Evolutionary conservation across 371 early-diverging fungal species (phyloP).

Genomic region (Zychaea mexicana): DNA sequence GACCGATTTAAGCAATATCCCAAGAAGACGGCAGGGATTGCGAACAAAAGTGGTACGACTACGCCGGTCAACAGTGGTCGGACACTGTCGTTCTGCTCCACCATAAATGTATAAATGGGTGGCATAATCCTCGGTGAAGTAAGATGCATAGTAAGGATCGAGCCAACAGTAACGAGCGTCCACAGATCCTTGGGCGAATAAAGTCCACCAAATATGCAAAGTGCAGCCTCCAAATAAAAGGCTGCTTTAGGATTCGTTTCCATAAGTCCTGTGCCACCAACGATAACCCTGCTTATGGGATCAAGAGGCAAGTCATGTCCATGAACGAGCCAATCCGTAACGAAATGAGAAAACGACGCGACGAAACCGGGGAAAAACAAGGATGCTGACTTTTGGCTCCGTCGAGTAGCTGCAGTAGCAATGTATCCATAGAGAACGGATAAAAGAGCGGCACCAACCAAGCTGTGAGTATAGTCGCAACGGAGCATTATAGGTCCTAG

Average conservation of each 20-base stretch:
- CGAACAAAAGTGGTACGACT: no score
- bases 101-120: background rate
- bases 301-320: background rate
- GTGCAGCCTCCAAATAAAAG: background rate
- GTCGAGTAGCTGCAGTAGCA: no score
- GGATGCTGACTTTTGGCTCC: no score
- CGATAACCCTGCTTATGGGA: background rate
- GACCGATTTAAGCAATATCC: no score
- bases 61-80: no score
- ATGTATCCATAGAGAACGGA: no score
- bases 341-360: background rate
- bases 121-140: background rate
- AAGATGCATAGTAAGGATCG: background rate
- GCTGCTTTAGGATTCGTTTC: background rate
- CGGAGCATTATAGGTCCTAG: background rate
- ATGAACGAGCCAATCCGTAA: background rate
- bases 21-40: no score
- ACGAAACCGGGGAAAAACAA: no score
- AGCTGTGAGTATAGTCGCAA: slow-evolving; percentile 5
- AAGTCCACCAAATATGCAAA: background rate
- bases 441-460: slow-evolving; percentile 1
- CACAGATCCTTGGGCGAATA: background rate
- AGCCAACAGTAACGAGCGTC: background rate
- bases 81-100: no score
- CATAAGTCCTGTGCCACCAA: background rate